Evolutionary conservation across 2,329 filamentous ascomycete genomes (phyloP).

Genomic region (Akanthomyces uredinophilus): DNA sequence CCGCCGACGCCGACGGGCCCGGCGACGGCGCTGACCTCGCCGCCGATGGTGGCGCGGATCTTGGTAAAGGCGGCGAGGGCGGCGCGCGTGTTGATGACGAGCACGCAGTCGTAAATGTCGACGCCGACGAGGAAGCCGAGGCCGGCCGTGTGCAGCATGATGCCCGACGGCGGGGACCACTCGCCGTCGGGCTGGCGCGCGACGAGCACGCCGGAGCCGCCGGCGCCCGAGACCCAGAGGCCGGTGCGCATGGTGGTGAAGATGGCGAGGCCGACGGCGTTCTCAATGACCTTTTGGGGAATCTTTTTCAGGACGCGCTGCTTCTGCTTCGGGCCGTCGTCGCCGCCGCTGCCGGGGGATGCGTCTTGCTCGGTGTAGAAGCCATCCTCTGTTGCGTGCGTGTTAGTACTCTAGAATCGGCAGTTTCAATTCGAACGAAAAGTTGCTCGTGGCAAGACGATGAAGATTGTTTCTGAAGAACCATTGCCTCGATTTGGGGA

Average conservation of each 20-base stretch:
- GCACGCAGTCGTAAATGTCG: constrained; percentile 85
- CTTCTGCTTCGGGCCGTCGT: constrained; percentile 35
- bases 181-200: constrained; percentile 57
- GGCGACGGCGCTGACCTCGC: constrained; percentile 71
- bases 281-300: constrained; percentile 54
- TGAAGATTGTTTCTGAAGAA: too few relatives aligned
- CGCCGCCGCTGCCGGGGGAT: constrained; percentile 19
- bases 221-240: constrained; percentile 60
- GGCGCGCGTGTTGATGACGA: constrained; percentile 74
- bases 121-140: constrained; percentile 76
- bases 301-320: constrained; percentile 47
- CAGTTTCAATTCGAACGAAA: not conserved
- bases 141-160: constrained; percentile 74
- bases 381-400: constrained; percentile 39
- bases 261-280: constrained; percentile 64
- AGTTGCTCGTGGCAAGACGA: too few relatives aligned
- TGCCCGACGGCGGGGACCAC: constrained; percentile 79
- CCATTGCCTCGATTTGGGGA: too few relatives aligned
- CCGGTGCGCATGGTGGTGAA: constrained; percentile 67
- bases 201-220: constrained; percentile 61
- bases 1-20: constrained; percentile 66
- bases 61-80: constrained; percentile 74
- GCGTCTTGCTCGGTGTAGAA: constrained; percentile 41
- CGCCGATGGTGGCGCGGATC: constrained; percentile 69
- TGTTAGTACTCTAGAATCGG: not conserved